Evolutionary conservation across 202 grass and related monocot genomes (phyloP).

Genomic region (Hordeum pubiflorum): DNA sequence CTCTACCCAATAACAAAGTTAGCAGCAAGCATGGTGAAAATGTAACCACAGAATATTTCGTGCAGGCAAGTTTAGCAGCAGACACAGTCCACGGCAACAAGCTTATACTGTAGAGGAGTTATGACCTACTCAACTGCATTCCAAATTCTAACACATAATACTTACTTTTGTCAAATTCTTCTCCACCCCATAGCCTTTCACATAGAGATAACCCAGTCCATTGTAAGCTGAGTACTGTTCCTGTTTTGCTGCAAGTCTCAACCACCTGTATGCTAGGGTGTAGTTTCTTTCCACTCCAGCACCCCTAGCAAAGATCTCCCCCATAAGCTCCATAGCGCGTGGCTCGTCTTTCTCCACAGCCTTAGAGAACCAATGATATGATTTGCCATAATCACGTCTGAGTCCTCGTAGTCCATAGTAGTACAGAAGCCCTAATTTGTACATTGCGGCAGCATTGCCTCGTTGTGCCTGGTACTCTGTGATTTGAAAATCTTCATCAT

Average conservation of each 20-base stretch:
- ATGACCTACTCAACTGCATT: neutral
- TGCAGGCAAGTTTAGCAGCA: neutral
- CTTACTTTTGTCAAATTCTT: conserved; percentile 89
- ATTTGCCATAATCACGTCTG: conserved; percentile 67
- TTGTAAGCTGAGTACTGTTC: conserved; percentile 98
- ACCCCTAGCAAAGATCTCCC: conserved; percentile 94
- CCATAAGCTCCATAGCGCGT: conserved; percentile 71
- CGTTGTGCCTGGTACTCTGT: conserved; percentile 81
- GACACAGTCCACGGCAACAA: neutral
- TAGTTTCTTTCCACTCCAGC: conserved; percentile 93
- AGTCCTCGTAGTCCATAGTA: conserved; percentile 91
- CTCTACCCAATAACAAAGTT: neutral
- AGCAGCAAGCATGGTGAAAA: neutral
- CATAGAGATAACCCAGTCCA: conserved; percentile 92
- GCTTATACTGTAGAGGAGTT: neutral
- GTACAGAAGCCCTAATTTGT: conserved; percentile 82
- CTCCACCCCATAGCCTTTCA: conserved; percentile 95
- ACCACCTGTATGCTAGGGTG: conserved; percentile 84
- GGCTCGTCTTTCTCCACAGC: conserved; percentile 78
- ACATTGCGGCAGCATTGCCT: conserved; percentile 74
- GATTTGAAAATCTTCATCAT: conserved; percentile 95
- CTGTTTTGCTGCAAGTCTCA: conserved; percentile 70
- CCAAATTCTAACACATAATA: conserved; percentile 21
- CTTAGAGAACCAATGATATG: conserved; percentile 82
- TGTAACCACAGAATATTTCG: conserved; percentile 13